A percentile compares a stretch with the other conserved stretches of the same genome.
These are phyloP conservation scores for Aspergillus pseudoviridinutans DNA, from an alignment of 2,329 filamentous ascomycete species.

Conservation along the genomic window DNA sequence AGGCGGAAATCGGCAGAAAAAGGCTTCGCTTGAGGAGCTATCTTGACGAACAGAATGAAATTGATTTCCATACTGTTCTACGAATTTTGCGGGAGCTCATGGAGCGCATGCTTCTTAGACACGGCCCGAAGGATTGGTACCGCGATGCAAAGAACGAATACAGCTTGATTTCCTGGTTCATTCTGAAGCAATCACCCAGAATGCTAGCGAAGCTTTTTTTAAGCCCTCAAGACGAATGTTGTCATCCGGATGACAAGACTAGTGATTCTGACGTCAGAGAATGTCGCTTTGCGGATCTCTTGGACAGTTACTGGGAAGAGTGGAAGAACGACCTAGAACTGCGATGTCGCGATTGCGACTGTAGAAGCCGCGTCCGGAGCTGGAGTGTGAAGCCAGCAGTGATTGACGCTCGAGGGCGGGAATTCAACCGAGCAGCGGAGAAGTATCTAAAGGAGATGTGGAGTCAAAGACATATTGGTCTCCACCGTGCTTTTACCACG, in stretches of 20 bases:
- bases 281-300: constrained; percentile 22
- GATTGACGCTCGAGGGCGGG: constrained; percentile 23
- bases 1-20: constrained; percentile 23
- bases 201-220: constrained; percentile 24
- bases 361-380: constrained; percentile 21
- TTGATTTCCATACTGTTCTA: constrained; percentile 25
- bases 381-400: constrained; percentile 27
- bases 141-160: constrained; percentile 23
- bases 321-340: constrained; percentile 22
- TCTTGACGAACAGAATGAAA: constrained; percentile 20
- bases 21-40: constrained; percentile 20
- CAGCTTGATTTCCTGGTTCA: constrained; percentile 26
- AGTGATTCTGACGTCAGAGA: constrained; percentile 8
- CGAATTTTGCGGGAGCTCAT: constrained; percentile 28
- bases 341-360: constrained; percentile 22
- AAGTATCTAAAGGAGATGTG: constrained; percentile 28
- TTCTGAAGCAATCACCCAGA: constrained; percentile 22
- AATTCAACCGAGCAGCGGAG: constrained; percentile 22
- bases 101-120: constrained; percentile 27
- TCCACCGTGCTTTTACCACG: constrained; percentile 19
- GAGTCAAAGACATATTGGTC: constrained; percentile 22
- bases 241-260: constrained; percentile 18
- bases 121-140: constrained; percentile 24
- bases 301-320: constrained; percentile 26
- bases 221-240: constrained; percentile 23